Percentiles rank a stretch among this genome's conserved stretches.
Conservation (phyloP, 306 rosid species). For the Rosa chinensis region DNA sequence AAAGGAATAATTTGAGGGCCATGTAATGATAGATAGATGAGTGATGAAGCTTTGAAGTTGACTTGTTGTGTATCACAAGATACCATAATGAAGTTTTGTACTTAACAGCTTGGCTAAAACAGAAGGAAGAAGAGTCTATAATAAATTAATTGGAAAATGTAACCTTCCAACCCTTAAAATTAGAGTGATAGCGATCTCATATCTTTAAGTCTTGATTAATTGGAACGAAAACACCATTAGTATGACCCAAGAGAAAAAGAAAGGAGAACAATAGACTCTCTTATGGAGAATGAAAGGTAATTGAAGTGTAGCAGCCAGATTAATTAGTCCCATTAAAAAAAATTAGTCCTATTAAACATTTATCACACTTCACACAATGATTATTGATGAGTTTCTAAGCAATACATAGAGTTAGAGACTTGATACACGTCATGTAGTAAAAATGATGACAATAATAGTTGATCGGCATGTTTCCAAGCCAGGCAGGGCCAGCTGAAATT, state of each 20-base stretch:
- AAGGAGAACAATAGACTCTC: neutral
- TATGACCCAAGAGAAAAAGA: neutral
- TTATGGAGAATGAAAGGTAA: neutral
- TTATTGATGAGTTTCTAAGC: neutral
- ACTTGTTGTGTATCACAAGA: slow-evolving; percentile 23
- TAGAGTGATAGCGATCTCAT: neutral
- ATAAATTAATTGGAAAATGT: neutral
- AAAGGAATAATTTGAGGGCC: neutral
- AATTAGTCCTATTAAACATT: neutral
- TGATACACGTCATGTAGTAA: neutral
- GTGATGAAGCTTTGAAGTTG: slow-evolving; percentile 12
- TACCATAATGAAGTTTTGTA: slow-evolving; percentile 15
- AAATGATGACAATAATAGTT: neutral
- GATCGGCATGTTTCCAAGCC: neutral
- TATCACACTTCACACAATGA: neutral
- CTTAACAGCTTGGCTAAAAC: neutral
- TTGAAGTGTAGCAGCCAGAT: neutral
- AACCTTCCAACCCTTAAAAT: neutral
- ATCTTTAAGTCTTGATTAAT: neutral
- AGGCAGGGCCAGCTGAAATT: neutral
- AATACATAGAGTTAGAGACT: slow-evolving; percentile 1
- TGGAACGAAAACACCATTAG: neutral
- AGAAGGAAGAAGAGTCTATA: neutral
- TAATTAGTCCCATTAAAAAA: neutral
- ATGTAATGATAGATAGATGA: neutral